Base-by-base conservation (phyloP, 2,329 filamentous ascomycete species). In the Paradendryphiella salina region DNA sequence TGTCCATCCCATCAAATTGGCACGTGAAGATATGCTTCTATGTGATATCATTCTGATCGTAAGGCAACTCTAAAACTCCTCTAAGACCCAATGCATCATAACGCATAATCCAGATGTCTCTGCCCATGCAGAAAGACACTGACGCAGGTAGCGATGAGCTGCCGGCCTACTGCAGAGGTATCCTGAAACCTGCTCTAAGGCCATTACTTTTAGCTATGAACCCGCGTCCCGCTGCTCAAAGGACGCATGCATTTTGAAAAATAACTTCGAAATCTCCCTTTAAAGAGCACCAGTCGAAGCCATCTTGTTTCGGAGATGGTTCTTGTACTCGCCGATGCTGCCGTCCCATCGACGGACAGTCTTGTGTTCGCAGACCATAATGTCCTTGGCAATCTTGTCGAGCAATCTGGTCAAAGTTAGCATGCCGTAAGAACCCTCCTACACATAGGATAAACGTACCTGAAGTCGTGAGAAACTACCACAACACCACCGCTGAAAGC, bases 361-460 rank as follows among this genome's bases (percentile, higher is more conserved):
- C 83, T 92, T 91, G 85, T 99, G 91, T 80, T 99, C 94, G 78
- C 95, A 99, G 49, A 99, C 94, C 79, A 99, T 86, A 77, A 99
- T 99, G 76, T 99, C 90, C 84, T 99, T 99, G 66, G 94, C 94
- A 75, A 99, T 97, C 83, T 96, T 96, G 85, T 99, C 94, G 61
- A 99, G 86, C 70, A 99, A 82, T 82, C 93, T 95, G 65, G 41
- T 28, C 40, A 50, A n/a, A 29, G 63, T 80, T 67, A 78, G 76
- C 54, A 54, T 35, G 41, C 38, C 14, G 8, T 20, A 35, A 38
- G 13, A n/a, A 38, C 20, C 3, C 15, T 20, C 13, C 5, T 20
- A 28, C 5, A n/a, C 10, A 13, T 3, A 15, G 9, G 29, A 11
- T 38, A 11, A 42, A 69, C 86, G 74, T 85, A 95, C 91, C 91